Evolutionary conservation across 345 rosid genomes (phyloP).

Genomic region (Punica granatum): DNA sequence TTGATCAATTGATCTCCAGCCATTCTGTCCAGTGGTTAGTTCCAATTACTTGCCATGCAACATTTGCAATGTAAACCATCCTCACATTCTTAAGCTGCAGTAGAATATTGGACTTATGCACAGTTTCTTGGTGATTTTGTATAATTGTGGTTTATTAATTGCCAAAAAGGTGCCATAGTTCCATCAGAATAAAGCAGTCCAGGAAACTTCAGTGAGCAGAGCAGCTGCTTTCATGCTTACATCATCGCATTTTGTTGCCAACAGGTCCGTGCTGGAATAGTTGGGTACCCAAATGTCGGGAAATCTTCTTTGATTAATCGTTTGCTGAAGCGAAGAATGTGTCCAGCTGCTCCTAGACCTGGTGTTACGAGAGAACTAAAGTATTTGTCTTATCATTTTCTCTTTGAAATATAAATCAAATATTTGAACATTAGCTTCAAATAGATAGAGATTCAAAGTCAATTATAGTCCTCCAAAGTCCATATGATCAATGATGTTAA

Average conservation of each 20-base stretch:
- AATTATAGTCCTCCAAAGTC: background rate
- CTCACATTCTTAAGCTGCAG: background rate
- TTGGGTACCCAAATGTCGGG: slow-evolving; percentile 97
- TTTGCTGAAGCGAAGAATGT: slow-evolving; percentile 75
- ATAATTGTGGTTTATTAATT: background rate
- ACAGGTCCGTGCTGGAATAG: slow-evolving; percentile 92
- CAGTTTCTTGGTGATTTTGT: background rate
- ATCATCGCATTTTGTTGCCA: background rate
- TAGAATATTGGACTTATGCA: background rate
- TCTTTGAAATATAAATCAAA: background rate
- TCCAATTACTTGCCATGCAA: background rate
- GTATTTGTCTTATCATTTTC: slow-evolving; percentile 25
- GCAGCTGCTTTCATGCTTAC: background rate
- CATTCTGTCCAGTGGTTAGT: too few species aligned
- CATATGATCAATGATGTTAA: background rate
- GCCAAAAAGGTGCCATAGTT: background rate
- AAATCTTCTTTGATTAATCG: slow-evolving; percentile 94
- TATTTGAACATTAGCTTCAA: background rate
- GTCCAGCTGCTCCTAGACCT: slow-evolving; percentile 93
- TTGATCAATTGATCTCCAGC: background rate
- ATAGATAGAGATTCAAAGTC: background rate
- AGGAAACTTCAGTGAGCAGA: background rate
- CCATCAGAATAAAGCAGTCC: background rate
- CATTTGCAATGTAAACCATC: background rate
- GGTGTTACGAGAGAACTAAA: slow-evolving; percentile 87